A percentile compares a stretch with the other conserved stretches of the same genome.
phyloP scores from a whole-genome alignment of 2,329 filamentous ascomycete species.

The Penicillium sp. region DNA sequence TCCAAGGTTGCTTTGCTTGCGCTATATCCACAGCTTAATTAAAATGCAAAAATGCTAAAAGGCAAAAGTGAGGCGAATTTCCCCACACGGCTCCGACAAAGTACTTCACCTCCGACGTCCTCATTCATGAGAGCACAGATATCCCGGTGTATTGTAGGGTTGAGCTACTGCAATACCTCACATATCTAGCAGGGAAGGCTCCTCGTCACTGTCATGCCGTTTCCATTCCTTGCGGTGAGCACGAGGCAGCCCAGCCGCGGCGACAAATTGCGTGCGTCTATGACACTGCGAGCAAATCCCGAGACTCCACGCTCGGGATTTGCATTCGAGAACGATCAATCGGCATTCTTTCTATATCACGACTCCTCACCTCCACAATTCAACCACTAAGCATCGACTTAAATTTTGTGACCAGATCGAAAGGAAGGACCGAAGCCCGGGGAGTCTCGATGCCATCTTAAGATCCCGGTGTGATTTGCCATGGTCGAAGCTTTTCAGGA shows the following conservation, averaged over 20 bases:
- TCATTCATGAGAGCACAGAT: no score
- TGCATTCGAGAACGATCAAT: conserved; percentile 32
- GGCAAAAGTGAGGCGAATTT: neutral
- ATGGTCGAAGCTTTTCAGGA: conserved; percentile 22
- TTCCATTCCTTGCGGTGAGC: neutral
- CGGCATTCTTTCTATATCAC: conserved; percentile 33
- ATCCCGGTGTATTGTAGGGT: neutral
- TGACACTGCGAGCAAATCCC: conserved; percentile 32
- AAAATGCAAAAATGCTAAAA: neutral
- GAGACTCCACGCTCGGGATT: conserved; percentile 35
- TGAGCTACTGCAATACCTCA: no score
- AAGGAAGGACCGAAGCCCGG: neutral
- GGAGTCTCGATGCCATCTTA: conserved; percentile 2
- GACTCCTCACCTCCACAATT: conserved; percentile 17
- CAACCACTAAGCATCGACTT: neutral
- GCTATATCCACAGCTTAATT: neutral
- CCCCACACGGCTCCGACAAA: neutral
- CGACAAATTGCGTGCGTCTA: conserved; percentile 11
- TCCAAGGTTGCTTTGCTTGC: neutral
- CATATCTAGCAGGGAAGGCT: neutral
- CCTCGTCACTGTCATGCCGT: neutral
- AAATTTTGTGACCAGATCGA: neutral
- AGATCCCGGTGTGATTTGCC: conserved; percentile 20
- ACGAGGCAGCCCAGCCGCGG: neutral
- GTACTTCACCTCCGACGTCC: no score